Conservation (phyloP, 768 basidiomycete species). For the Boletus rufocinnamomeus region DNA sequence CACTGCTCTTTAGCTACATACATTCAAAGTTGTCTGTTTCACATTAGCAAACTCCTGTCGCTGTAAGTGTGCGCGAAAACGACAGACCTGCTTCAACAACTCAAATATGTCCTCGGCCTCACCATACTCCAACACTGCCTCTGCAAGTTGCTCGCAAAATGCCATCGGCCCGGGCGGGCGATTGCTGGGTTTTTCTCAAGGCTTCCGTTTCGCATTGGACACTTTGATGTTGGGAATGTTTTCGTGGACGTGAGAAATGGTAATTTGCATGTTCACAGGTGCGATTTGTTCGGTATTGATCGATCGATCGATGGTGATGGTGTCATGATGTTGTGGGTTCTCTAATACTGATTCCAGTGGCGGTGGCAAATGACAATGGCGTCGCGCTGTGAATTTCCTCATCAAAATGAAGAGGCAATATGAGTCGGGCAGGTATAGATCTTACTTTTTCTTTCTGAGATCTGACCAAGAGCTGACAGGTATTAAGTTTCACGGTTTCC, state of each 20-base stretch:
- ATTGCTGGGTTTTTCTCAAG: not conserved
- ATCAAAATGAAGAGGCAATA: not conserved
- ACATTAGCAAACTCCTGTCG: too few species aligned
- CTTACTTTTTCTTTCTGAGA: not conserved
- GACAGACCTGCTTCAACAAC: too few species aligned
- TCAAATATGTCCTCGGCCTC: too few species aligned
- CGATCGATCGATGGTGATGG: too few species aligned
- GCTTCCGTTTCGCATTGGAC: not conserved
- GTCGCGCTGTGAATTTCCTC: not conserved
- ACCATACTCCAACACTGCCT: too few species aligned
- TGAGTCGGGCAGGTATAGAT: not conserved
- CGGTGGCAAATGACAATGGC: not conserved
- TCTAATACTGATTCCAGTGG: not conserved
- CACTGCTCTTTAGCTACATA: too few species aligned
- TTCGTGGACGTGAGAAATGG: not conserved
- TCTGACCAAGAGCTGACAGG: not conserved
- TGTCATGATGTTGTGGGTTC: conserved; percentile 42
- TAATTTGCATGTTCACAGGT: not conserved
- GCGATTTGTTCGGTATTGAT: not conserved
- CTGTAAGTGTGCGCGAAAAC: too few species aligned
- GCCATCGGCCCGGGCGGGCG: too few species aligned
- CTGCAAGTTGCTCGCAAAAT: too few species aligned
- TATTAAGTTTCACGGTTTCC: not conserved
- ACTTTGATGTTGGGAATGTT: not conserved
- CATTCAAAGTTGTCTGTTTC: too few species aligned